Base-by-base conservation (phyloP, 108 stramenopile genomes). In the Tribonema minus region DNA sequence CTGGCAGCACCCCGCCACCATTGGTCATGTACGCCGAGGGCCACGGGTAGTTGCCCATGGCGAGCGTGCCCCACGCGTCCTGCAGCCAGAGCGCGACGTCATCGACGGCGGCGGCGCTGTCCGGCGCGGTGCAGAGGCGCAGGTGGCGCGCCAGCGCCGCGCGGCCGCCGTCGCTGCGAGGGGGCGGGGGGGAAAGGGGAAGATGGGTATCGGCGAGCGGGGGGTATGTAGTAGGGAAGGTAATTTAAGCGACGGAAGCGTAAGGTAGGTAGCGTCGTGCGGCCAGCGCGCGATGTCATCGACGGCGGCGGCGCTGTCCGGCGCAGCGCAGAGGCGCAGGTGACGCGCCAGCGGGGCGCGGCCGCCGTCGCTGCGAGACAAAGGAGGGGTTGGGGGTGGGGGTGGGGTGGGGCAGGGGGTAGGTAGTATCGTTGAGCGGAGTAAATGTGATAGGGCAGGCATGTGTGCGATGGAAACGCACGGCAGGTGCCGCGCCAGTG, bases 1-100 rank as follows among this genome's bases (percentile, higher is more conserved):
- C 70, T 12, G 81, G 78, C 25, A 80, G 39, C 32, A 70, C 38
- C 7, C 71, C 78, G 6, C 34, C 32, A 6, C n/a, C 72, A 27
- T 84, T 84, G 0, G 81, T 25, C 39, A 84, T 82, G 61, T 85
- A 85, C 9, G 72, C 39, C 33, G 82, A 66, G 15, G 85, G 67
- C 72, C 73, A 86, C 2, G 86, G 86, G 70, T 73, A 86, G 79
- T 84, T 78, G 3, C 84, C 86, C 86, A 86, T 86, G 29, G 86
- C 82, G 64, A 86, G n/a, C 36, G 41, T 68, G 61, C 36, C 71
- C 34, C 71, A 81, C 28, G 85, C 86, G 35, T 81, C 80, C 37
- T 67, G 46, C 20, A 64, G 7, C 66, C 67, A 76, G 38, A 32
- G 28, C 27, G 64, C 39, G n/a, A 77, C 25, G 27, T 37, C 64